Base-by-base conservation (phyloP, 2,329 filamentous ascomycete species). In the Colletotrichum neosansevieriae region DNA sequence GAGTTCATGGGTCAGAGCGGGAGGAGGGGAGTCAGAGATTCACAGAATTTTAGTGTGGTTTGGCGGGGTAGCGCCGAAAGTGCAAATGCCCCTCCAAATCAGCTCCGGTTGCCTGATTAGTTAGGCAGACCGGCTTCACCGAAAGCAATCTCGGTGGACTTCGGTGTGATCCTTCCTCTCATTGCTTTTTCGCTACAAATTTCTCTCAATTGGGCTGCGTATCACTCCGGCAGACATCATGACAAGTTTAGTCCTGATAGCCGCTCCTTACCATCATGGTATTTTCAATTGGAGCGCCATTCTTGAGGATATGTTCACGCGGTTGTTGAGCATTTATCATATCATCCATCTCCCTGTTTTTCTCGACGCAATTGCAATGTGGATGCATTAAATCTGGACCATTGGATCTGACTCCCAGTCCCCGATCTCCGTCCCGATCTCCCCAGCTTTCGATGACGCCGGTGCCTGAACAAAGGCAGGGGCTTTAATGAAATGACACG, bases 1-100 rank as follows among this genome's bases (percentile, higher is more conserved):
- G 83, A 82, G 82, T 86, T 81, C 71, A 81, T 84, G 69, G 53
- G 58, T 67, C 36, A n/a, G 21, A 42, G 32, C 38, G 42, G 13
- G 57, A 58, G 49, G 47, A 12, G 50, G 38, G 34, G 58, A 3
- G 49, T 63, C 49, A 58, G 51, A 17, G 40, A 42, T 24, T 58
- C 60, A 50, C 56, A 68, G 45, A 60, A 58, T 63, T 63, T 49
- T 45, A 15, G 51, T 49, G 63, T 69, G 67, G 45, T 53, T 45
- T 65, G 60, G 59, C 58, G 67, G 68, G 59, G 68, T 59, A 68
- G 36, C 45, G 40, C 32, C 32, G 58, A 44, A 51, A n/a, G 21
- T 17, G 24, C 29, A 32, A 63, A 29, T 63, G 66, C 66, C 66
- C 67, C 67, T 69, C 50, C 54, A 50, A 21, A 17, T 15, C 45